Evolutionary conservation across 2,329 filamentous ascomycete genomes (phyloP), one percentile per base, ranked within the genome.

Genomic region (Scedosporium aurantiacum): DNA sequence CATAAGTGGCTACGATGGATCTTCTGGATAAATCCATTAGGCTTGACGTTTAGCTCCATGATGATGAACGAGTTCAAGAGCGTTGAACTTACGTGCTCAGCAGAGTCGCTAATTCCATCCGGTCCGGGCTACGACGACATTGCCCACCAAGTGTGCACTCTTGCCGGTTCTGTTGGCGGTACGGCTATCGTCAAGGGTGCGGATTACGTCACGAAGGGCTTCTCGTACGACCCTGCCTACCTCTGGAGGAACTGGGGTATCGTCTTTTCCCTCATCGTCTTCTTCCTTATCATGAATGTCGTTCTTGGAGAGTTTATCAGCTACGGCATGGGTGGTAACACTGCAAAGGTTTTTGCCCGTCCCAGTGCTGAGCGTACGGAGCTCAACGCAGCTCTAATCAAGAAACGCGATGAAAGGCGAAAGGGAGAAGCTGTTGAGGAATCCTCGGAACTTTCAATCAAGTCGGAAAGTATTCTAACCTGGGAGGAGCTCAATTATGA

Each of bases 201-300:
- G 0, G 81, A 79, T 14, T 96, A 96, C 70, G 82, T 96, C 63
- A 77, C 80, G 0, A 73, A 83, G 23, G 84, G 79, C 0, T 96
- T 89, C 71, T 79, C 81, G 0, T 95, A 92, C 74, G 71, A 76
- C 12, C 80, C 82, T 0, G 74, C 76, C 1, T 82, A 93, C 59
- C 77, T 94, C 1, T 95, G 91, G 91, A 81, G 90, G 50, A 91
- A 94, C 72, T 90, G 88, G 71, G 90, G 89, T 1, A 94, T 96
- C 64, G 85, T 95, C 63, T 70, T 91, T 10, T 85, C 79, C 1
- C 82, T 95, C 64, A 90, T 95, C 60, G 73, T 87, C 47, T 84
- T 85, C 63, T 96, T 96, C 75, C 78, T 96, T 3, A 72, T 82
- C 10, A 74, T 89, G 62, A 93, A 96, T 65, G 86, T 91, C 45